Evolutionary conservation across 495 filamentous ascomycete species (phyloP), one percentile per base, ranked within the genome.

Genomic region (Neurospora sp.): DNA sequence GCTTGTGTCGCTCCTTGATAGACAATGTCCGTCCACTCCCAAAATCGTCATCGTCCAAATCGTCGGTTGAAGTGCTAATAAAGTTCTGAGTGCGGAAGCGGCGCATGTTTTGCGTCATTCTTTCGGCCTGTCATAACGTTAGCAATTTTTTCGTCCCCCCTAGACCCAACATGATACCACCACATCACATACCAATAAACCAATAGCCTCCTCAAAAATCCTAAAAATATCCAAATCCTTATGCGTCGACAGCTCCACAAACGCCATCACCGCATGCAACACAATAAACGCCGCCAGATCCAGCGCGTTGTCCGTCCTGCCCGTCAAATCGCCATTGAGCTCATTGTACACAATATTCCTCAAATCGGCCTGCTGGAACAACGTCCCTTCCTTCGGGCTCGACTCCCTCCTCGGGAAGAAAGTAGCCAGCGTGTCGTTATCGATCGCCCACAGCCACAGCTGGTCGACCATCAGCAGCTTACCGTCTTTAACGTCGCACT

Each of bases 401-500:
- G 84, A 84, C 71, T 87, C 83, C 70, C 84, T 81, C 72, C 82
- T 83, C 1, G 89, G 86, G 73, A 90, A 90, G 78, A 89, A 90
- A 0, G 89, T 90, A 10, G 86, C 81, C 40, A 90, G 75, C 3
- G 86, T 89, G 8, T 76, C 84, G 83, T 83, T 83, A 72, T 91
- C 85, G 7, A 91, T 85, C 16, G 90, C 87, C 89, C 89, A 92
- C 1, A 91, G 78, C 90, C 90, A 92, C 5, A 92, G 81, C 73
- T 91, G 89, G 74, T 92, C 90, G 9, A 92, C 89, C 89, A 92
- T 91, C 14, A 92, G 81, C 18, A 91, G 85, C 75, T 90, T 90
- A 0, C 87, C 87, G 39, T 90, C 84, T 70, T 85, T 82, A 11
- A 89, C 83, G n/a, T 83, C 73, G 31, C 81, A 71, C 71, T 83